Evolutionary conservation across 2,329 filamentous ascomycete genomes (phyloP), one percentile per base, ranked within the genome.

Genomic region (Sclerotinia nivalis): DNA sequence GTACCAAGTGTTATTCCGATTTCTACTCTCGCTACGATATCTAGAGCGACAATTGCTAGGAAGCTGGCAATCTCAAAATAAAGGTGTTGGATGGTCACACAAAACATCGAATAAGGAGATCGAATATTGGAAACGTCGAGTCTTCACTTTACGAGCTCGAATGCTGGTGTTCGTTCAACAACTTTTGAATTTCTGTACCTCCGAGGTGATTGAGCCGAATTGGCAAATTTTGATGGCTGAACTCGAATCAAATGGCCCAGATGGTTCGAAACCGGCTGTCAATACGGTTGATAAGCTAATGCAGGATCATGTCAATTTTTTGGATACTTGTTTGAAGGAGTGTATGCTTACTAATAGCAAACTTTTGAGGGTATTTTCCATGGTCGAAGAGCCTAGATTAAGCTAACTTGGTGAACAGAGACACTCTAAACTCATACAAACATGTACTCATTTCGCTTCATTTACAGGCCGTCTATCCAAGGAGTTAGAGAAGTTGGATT

Each of bases 151-250:
- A 70, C 88, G 96, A 40, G 93, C 94, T 2, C 88, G 96, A 61
- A 99, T 99, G 96, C 85, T 98, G 10, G 92, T 97, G 12, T 99
- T 98, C 78, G 93, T 98, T 2, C 96, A 99, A 80, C 96, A 99
- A 79, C 84, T 98, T 52, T 86, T 97, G 8, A 98, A 98, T 80
- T 99, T 97, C 79, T 97, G 93, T 81, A 98, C 96, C 0, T 89
- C 93, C 0, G 96, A 99, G 80, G 96, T 99, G 67, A 96, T 99
- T 68, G 96, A 99, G 80, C 96, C 95, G 2, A 98, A 97, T 80
- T 99, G 96, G 96, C 89, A 93, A 74, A 91, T 89, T 64, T 88
- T 99, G 71, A 97, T 97, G 93, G 88, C 90, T 22, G 86, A 93
- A 47, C 85, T 98, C 7, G 90, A 90, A 82, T 87, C 83, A 13